Percentiles rank a stretch among this genome's conserved stretches.
Conservation (phyloP, 1,284 basidiomycete genomes). For the Cerioporus squamosus region DNA sequence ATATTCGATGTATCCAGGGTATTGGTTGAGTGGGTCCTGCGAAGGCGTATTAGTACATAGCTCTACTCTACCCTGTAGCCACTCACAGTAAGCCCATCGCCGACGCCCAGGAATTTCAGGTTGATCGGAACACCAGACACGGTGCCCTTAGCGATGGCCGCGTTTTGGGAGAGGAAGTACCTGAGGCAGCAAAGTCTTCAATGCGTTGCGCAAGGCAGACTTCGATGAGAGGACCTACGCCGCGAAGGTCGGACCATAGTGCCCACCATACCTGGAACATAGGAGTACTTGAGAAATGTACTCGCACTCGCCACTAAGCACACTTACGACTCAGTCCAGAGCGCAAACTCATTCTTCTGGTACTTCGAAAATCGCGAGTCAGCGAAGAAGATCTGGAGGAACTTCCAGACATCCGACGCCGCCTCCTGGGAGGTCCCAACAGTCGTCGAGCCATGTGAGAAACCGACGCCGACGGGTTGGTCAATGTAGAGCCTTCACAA, state of each 20-base stretch:
- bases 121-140: conserved; percentile 56
- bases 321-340: conserved; percentile 64
- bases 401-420: conserved; percentile 62
- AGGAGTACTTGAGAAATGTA: background rate
- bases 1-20: conserved; percentile 59
- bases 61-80: background rate
- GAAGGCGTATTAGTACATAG: background rate
- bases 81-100: conserved; percentile 62
- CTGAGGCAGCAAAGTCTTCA: conserved; percentile 29
- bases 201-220: background rate
- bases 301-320: background rate
- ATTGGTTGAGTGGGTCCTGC: conserved; percentile 54
- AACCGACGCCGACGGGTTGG: conserved; percentile 70
- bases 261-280: conserved; percentile 55
- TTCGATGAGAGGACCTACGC: conserved; percentile 39
- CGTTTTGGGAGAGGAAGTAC: conserved; percentile 65
- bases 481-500: conserved; percentile 50
- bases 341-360: conserved; percentile 52
- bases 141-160: conserved; percentile 51
- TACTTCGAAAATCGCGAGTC: conserved; percentile 61
- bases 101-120: conserved; percentile 66
- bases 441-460: conserved; percentile 55
- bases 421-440: conserved; percentile 58
- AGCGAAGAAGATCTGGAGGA: conserved; percentile 71
- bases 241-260: conserved; percentile 67